phyloP scores from a whole-genome alignment of 2,329 filamentous ascomycete species.

The Microdochium bolleyi region DNA sequence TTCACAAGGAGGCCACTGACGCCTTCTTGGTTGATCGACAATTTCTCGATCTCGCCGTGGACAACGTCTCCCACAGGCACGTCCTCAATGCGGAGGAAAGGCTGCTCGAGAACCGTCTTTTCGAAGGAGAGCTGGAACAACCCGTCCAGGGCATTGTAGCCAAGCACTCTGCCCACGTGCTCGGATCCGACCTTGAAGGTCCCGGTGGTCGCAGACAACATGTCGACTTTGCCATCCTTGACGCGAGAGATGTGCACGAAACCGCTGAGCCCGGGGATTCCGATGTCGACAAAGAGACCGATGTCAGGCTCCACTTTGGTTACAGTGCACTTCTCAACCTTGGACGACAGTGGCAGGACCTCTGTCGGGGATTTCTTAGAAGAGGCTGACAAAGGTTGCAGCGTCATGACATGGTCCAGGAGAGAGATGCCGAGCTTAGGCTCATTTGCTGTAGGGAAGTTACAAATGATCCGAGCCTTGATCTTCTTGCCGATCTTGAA shows the following conservation, averaged over 20 bases:
- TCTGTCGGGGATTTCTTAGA: constrained; percentile 42
- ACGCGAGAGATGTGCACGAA: constrained; percentile 94
- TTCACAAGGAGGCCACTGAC: constrained; percentile 75
- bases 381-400: constrained; percentile 39
- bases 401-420: constrained; percentile 70
- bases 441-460: constrained; percentile 68
- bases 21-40: constrained; percentile 71
- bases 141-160: constrained; percentile 82
- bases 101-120: constrained; percentile 72
- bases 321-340: constrained; percentile 71
- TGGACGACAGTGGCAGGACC: constrained; percentile 61
- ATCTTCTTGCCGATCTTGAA: constrained; percentile 80
- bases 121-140: constrained; percentile 81
- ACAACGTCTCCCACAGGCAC: constrained; percentile 74
- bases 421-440: constrained; percentile 84
- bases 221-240: constrained; percentile 83
- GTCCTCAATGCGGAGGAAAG: constrained; percentile 88
- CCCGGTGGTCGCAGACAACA: constrained; percentile 67
- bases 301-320: constrained; percentile 71
- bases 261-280: constrained; percentile 59
- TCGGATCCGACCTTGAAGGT: constrained; percentile 69
- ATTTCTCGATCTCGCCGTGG: constrained; percentile 75
- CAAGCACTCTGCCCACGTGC: constrained; percentile 75
- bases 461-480: constrained; percentile 82
- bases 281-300: constrained; percentile 73